These are phyloP conservation scores for Cicer arietinum DNA, from an alignment of 306 rosid species.

Conservation along the genomic window DNA sequence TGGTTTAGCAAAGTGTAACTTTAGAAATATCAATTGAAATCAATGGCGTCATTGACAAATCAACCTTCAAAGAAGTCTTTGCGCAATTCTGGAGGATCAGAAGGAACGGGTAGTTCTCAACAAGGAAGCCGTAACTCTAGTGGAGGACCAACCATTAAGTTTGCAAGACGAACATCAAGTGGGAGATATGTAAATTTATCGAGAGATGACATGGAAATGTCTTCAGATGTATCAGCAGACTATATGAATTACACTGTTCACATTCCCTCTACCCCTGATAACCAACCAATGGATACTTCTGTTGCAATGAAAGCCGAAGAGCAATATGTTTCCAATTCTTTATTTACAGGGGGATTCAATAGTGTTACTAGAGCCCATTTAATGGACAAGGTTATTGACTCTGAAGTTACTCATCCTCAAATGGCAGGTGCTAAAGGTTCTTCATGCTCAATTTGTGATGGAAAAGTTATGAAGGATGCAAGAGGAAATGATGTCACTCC, in stretches of 20 bases:
- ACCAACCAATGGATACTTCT: slow-evolving; percentile 79
- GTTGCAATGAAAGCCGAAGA: slow-evolving; percentile 87
- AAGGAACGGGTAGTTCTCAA: too few relatives aligned
- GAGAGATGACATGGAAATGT: slow-evolving; percentile 87
- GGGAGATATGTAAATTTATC: slow-evolving; percentile 81
- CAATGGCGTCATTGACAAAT: slow-evolving; percentile 58
- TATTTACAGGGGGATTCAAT: slow-evolving; percentile 89
- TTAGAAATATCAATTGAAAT: background rate
- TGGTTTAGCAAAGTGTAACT: background rate
- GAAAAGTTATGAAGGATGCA: slow-evolving; percentile 90
- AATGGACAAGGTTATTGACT: slow-evolving; percentile 92
- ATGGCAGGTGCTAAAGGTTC: slow-evolving; percentile 98
- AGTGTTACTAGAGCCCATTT: slow-evolving; percentile 88
- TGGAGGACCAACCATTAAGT: slow-evolving; percentile 51
- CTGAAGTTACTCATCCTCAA: slow-evolving; percentile 87
- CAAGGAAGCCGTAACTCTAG: slow-evolving; percentile 36
- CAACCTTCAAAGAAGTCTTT: slow-evolving; percentile 71
- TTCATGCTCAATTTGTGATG: slow-evolving; percentile 77
- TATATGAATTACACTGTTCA: slow-evolving; percentile 91
- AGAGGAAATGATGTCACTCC: slow-evolving; percentile 82
- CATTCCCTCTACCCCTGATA: slow-evolving; percentile 89
- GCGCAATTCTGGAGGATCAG: slow-evolving; percentile 45
- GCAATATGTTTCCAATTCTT: slow-evolving; percentile 84
- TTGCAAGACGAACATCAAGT: slow-evolving; percentile 85
- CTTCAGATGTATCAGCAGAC: slow-evolving; percentile 71